phyloP scores from a whole-genome alignment of 495 filamentous ascomycete species.

The Aspergillus diversus region DNA sequence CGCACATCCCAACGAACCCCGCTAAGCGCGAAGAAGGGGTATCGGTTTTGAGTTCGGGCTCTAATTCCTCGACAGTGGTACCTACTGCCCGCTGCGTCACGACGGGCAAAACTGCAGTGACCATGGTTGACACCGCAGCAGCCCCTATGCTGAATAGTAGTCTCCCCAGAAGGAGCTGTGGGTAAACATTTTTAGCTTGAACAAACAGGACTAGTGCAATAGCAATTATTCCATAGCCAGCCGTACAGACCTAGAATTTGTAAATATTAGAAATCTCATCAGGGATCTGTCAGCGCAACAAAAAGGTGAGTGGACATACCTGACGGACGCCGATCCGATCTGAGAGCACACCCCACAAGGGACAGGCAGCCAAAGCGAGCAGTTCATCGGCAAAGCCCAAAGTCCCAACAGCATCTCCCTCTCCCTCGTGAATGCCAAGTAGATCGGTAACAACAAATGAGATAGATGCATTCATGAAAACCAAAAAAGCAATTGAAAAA shows the following conservation, averaged over 20 bases:
- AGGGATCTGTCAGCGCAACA: background rate
- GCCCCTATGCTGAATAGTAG: constrained; percentile 89
- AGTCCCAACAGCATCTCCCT: constrained; percentile 90
- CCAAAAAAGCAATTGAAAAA: constrained; percentile 95
- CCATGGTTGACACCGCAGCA: constrained; percentile 94
- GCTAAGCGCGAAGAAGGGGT: constrained; percentile 68
- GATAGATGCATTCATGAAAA: constrained; percentile 93
- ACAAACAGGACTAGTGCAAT: constrained; percentile 78
- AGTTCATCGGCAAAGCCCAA: constrained; percentile 96
- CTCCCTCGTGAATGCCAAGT: constrained; percentile 71
- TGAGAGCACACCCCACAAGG: constrained; percentile 87
- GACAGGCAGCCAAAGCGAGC: constrained; percentile 87
- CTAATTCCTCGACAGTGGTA: constrained; percentile 22
- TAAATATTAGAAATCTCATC: constrained; percentile 8
- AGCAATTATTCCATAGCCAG: constrained; percentile 81
- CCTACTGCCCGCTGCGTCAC: constrained; percentile 66
- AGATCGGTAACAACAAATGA: constrained; percentile 95
- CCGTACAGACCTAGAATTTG: constrained; percentile 62
- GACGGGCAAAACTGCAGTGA: constrained; percentile 89
- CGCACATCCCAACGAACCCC: constrained; percentile 88
- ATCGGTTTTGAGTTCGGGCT: constrained; percentile 16
- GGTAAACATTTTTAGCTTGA: constrained; percentile 84
- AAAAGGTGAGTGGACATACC: constrained; percentile 38
- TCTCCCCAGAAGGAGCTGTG: constrained; percentile 82
- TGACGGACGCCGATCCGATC: constrained; percentile 83